Base-by-base conservation (phyloP, 176 grass and related monocot genomes). In the Avena eriantha region DNA sequence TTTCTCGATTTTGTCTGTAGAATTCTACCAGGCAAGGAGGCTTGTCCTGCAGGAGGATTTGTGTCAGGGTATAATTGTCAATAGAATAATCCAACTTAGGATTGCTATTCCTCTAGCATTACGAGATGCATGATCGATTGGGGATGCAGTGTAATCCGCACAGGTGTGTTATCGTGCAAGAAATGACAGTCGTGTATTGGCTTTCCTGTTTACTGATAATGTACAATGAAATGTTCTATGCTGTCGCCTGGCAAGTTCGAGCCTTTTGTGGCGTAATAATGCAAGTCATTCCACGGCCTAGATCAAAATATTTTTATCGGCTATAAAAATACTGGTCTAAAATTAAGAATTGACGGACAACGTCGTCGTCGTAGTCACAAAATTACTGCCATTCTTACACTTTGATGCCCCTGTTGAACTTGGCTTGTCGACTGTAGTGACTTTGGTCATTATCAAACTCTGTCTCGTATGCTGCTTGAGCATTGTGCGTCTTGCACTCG, bases 31-130 rank as follows among this genome's bases (percentile, higher is more conserved):
- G 12, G 43, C 41, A 84, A 84, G 8, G 71, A 11, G 43, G 65
- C 49, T 47, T 78, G 34, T 86, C 63, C 23, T 18, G 57, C 39
- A n/a, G 43, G 34, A 76, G 41, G 80, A 54, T 10, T 88, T 73
- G 60, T 88, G 46, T 78, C 10, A 80, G 64, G 64, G 73, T 24
- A 70, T 69, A 80, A 48, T 66, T 92, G 73, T 80, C 59, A 60
- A 84, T 90, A 88, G 78, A 93, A 91, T 87, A 84, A 89, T 81
- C 59, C 18, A 59, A 66, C 41, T 59, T 91, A 46, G 11, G 7
- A 24, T 71, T 85, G 16, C 10, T 34, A 45, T 19, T 22, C 35
- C 13, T 76, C 39, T n/a, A 19, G 23, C 5, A 13, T 79, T 53
- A 47, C 61, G 26, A 59, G 77, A 69, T 74, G 61, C 53, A 84